Conservation (phyloP, 805 yeast species). For the Cyberlindnera japonica region DNA sequence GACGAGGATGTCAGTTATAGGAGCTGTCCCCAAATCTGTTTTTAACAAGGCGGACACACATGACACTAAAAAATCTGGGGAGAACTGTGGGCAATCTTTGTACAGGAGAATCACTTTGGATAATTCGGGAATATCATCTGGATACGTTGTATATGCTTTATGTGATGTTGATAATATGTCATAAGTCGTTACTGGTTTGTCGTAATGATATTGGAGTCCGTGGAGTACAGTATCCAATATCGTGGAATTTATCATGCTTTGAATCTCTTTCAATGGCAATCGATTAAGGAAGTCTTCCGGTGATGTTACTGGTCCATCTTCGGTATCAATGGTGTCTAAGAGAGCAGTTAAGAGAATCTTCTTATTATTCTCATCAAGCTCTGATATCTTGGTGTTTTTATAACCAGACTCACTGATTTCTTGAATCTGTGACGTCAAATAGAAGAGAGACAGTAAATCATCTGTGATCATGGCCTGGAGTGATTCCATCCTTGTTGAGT, state of each 20-base stretch:
- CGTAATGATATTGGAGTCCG: background rate
- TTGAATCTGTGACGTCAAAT: no score
- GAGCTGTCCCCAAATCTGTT: constrained; percentile 6
- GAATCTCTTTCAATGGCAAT: constrained; percentile 9
- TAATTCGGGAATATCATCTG: background rate
- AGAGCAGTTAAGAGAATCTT: constrained; percentile 1
- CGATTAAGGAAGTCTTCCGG: constrained; percentile 9
- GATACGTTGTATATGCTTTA: constrained; percentile 3
- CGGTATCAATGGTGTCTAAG: constrained; percentile 3
- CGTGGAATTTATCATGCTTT: background rate
- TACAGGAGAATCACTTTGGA: background rate
- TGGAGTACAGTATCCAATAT: background rate
- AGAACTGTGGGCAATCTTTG: background rate
- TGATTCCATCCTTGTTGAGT: constrained; percentile 6
- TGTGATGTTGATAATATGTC: constrained; percentile 6
- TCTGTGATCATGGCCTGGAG: constrained; percentile 12
- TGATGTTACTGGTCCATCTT: constrained; percentile 6
- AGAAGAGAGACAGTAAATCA: constrained; percentile 6
- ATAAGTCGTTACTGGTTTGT: constrained; percentile 4
- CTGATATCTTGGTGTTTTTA: background rate
- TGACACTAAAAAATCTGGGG: constrained; percentile 6
- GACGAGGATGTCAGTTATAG: background rate
- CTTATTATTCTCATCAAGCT: background rate
- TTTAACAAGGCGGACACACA: constrained; percentile 6
- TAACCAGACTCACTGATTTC: no score